Base-by-base conservation (phyloP, 495 filamentous ascomycete genomes). In the Talaromyces stipitatus region DNA sequence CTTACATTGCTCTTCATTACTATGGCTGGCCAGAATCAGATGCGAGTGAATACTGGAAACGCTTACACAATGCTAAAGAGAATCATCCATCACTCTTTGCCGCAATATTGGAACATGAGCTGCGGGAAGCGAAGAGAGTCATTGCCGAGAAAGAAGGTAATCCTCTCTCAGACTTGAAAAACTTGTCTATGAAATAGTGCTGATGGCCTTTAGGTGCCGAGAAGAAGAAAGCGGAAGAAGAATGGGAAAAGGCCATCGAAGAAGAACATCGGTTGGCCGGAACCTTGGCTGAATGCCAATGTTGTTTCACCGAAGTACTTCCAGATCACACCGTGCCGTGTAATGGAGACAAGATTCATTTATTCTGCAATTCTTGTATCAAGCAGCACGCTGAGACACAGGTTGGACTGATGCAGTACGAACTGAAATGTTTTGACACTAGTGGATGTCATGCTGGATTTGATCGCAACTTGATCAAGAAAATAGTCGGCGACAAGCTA, bases 321-420 rank as follows among this genome's bases (percentile, higher is more conserved):
- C 68, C 81, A 48, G 85, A 89, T 63, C 75, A 81, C 28, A 83
- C 86, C 76, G 78, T 87, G 2, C 80, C 83, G 45, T 95, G 90
- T 69, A 71, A 84, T 50, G 76, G 69, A 26, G 74, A 74, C 33
- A 68, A 76, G 0, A 56, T 69, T 0, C 85, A 90, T 64, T 85
- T 80, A 66, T 89, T 91, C 64, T 96, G 91, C 69, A 73, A 71
- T 26, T 73, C 67, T 14, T 96, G 91, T 63, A 79, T 84, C 20
- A 78, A 68, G 61, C 74, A 58, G 27, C 81, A 81, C 60, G 86
- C 88, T n/a, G 82, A 88, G 58, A 79, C 70, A 14, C 74, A 82
- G 53, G 79, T 96, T 53, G 88, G 88, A 16, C 69, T 78, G 10
- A 78, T 76, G 27, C 81, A 81, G 59, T 85, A 88, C 64, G 67